Conservation (phyloP, 169 alveolate species). For the Plasmodium ovale region DNA sequence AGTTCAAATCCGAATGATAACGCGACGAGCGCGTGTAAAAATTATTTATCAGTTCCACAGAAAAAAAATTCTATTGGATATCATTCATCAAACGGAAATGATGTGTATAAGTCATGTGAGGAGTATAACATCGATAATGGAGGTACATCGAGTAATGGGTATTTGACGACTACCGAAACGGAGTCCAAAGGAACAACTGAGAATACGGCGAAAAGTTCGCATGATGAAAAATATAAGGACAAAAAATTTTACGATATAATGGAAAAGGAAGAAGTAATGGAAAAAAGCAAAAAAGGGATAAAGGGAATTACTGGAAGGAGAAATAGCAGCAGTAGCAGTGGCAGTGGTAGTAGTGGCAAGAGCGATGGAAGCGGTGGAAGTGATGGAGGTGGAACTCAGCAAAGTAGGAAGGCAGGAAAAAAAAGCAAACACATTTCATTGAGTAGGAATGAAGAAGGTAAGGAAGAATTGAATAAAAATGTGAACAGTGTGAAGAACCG, state of each 20-base stretch:
- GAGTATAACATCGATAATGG: constrained; percentile 46
- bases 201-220: constrained; percentile 12
- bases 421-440: neutral
- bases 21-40: neutral
- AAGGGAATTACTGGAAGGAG: neutral
- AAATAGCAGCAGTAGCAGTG: neutral
- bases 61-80: constrained; percentile 34
- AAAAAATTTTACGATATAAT: neutral
- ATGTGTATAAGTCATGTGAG: constrained; percentile 58
- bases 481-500: neutral
- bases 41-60: neutral
- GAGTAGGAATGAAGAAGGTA: neutral
- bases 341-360: constrained; percentile 5
- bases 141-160: constrained; percentile 55
- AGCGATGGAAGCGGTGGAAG: neutral
- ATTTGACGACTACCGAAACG: constrained; percentile 47
- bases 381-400: neutral
- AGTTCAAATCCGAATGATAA: neutral
- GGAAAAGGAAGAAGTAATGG: neutral
- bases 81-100: constrained; percentile 68
- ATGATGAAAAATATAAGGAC: neutral
- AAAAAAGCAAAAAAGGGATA: neutral
- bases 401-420: neutral
- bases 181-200: constrained; percentile 67
- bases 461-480: neutral